Conservation (phyloP, 1,139 yeast species). For the Tardiomyces digboiensis region DNA sequence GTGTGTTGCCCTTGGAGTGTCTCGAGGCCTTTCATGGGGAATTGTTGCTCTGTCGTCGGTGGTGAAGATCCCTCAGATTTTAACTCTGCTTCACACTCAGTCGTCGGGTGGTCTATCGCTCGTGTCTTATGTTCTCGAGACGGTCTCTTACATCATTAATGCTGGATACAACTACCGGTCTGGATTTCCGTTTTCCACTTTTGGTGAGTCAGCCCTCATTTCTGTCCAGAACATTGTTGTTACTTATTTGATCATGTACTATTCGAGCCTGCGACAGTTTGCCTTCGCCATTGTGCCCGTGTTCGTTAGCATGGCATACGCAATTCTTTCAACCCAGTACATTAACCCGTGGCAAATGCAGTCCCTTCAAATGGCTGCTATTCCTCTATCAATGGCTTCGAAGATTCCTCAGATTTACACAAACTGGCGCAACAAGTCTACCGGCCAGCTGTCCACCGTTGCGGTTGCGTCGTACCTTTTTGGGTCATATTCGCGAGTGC, state of each 20-base stretch:
- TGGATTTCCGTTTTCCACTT: conserved; percentile 33
- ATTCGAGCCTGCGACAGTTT: conserved; percentile 6
- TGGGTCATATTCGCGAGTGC: conserved; percentile 48
- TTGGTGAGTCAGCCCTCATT: conserved; percentile 34
- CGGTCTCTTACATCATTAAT: conserved; percentile 29
- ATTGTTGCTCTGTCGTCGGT: conserved; percentile 28
- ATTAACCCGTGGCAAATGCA: conserved; percentile 19
- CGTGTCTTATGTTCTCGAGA: conserved; percentile 28
- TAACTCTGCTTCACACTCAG: conserved; percentile 22
- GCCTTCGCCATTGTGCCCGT: conserved; percentile 19
- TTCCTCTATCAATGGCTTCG: conserved; percentile 44
- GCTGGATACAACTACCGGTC: conserved; percentile 33
- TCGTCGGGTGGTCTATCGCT: conserved; percentile 31
- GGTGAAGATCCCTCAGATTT: conserved; percentile 31
- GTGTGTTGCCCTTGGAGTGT: conserved; percentile 21
- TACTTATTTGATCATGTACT: conserved; percentile 25
- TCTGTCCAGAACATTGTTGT: conserved; percentile 32
- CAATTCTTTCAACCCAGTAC: conserved; percentile 13
- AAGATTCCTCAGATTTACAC: conserved; percentile 48
- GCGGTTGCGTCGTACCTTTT: conserved; percentile 46
- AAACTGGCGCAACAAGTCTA: conserved; percentile 39
- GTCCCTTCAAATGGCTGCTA: conserved; percentile 39
- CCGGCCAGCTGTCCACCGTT: conserved; percentile 44
- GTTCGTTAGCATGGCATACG: conserved; percentile 12
- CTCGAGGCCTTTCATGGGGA: conserved; percentile 27